These are phyloP conservation scores for Pezicula carpinea DNA, from an alignment of 2,329 filamentous ascomycete species.

Conservation along the genomic window DNA sequence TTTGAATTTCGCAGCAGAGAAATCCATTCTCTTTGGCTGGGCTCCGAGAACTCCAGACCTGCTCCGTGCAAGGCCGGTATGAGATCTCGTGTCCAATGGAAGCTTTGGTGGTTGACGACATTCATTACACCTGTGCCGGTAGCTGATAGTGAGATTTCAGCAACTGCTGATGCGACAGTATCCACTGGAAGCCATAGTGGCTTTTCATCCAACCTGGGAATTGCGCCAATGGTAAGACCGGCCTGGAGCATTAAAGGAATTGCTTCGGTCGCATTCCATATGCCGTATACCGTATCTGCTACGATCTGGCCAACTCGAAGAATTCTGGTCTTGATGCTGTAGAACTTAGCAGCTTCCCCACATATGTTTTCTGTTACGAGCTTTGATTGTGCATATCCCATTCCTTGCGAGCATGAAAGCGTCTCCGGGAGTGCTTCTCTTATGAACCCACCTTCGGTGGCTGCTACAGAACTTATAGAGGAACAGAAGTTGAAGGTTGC, in stretches of 20 bases:
- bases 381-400: conserved; percentile 46
- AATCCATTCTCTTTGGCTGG: conserved; percentile 41
- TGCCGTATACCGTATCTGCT: conserved; percentile 37
- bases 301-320: conserved; percentile 47
- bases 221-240: conserved; percentile 35
- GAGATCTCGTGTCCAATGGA: conserved; percentile 45
- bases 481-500: conserved; percentile 33
- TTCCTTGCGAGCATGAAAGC: conserved; percentile 34
- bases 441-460: conserved; percentile 23
- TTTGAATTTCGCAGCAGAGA: conserved; percentile 38
- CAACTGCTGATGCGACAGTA: conserved; percentile 34
- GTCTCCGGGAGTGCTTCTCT: conserved; percentile 26
- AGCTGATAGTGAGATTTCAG: conserved; percentile 32
- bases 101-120: conserved; percentile 42
- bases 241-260: conserved; percentile 46
- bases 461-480: conserved; percentile 28
- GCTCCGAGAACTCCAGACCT: conserved; percentile 39
- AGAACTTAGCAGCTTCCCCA: conserved; percentile 25
- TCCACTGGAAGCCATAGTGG: conserved; percentile 43
- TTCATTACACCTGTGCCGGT: conserved; percentile 29
- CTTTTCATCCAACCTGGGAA: conserved; percentile 41
- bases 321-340: conserved; percentile 29
- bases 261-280: conserved; percentile 47
- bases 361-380: conserved; percentile 42
- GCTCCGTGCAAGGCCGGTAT: conserved; percentile 42